Conservation (phyloP, 257 asterid genomes). For the Nicotiana benthamiana region DNA sequence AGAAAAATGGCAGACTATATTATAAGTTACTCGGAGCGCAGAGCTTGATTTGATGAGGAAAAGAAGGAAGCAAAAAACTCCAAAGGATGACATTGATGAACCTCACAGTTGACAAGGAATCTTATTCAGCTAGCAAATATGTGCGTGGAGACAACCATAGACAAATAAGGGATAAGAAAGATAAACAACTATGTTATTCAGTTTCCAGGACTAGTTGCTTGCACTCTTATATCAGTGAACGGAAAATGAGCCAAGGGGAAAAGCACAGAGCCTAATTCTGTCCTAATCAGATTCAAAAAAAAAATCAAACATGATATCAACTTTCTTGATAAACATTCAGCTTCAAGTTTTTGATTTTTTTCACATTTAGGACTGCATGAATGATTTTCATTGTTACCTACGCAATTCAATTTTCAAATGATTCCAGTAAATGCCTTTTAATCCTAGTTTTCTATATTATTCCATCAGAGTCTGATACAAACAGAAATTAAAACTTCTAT, state of each 20-base stretch:
- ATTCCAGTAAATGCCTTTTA: not conserved
- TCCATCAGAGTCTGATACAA: not conserved
- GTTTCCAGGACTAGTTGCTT: not conserved
- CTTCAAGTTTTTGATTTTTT: not conserved
- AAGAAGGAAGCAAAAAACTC: not conserved
- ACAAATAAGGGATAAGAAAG: not conserved
- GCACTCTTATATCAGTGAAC: not conserved
- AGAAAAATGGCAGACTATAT: not conserved
- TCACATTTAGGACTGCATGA: not conserved
- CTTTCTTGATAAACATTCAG: not conserved
- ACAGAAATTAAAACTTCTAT: not conserved
- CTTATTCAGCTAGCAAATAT: not conserved
- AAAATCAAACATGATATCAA: not conserved
- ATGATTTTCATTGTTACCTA: not conserved
- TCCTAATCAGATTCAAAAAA: not conserved
- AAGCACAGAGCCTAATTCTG: not conserved
- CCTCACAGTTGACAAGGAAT: not conserved
- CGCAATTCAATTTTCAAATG: not conserved
- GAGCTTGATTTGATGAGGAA: not conserved
- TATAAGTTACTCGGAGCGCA: not conserved
- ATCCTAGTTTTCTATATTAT: not conserved
- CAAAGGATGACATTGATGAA: not conserved
- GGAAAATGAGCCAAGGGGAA: not conserved
- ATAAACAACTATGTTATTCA: not conserved
- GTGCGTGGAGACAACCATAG: not conserved